phyloP scores from a whole-genome alignment of 2,329 filamentous ascomycete species.

The Colletotrichum higginsianum region DNA sequence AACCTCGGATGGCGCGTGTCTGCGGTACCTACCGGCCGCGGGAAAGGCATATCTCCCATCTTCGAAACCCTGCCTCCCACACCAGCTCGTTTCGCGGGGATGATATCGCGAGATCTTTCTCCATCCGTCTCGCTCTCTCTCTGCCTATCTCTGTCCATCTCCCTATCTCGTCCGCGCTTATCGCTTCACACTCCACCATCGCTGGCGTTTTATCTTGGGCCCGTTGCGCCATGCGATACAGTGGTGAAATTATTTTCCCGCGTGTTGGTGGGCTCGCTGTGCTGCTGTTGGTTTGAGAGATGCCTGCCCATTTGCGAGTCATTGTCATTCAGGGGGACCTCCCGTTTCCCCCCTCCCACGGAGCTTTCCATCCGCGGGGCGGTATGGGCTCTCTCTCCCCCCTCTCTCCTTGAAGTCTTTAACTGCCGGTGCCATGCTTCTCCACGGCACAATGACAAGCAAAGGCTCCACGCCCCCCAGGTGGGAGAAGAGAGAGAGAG shows the following conservation, averaged over 20 bases:
- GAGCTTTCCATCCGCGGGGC: neutral
- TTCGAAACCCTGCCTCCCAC: no score
- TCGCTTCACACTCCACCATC: neutral
- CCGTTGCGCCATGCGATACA: constrained; percentile 4
- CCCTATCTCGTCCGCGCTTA: neutral
- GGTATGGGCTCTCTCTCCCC: neutral
- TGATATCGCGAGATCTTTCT: neutral
- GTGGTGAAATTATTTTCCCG: neutral
- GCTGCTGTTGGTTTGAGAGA: neutral
- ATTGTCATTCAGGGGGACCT: constrained; percentile 2
- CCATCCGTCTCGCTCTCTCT: neutral
- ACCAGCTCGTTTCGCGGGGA: no score
- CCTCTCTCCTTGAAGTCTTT: no score
- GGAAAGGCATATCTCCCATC: no score
- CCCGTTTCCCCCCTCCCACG: neutral
- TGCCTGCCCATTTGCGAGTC: constrained; percentile 13
- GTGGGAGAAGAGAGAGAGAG: neutral
- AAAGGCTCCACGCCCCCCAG: neutral
- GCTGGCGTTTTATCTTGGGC: neutral
- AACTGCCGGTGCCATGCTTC: neutral
- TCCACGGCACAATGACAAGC: neutral
- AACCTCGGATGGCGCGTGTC: neutral
- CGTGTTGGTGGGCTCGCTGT: no score
- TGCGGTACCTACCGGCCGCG: no score
- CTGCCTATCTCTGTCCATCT: neutral